phyloP scores from a whole-genome alignment of 106 monocot genomes.

The Ottelia alismoides region DNA sequence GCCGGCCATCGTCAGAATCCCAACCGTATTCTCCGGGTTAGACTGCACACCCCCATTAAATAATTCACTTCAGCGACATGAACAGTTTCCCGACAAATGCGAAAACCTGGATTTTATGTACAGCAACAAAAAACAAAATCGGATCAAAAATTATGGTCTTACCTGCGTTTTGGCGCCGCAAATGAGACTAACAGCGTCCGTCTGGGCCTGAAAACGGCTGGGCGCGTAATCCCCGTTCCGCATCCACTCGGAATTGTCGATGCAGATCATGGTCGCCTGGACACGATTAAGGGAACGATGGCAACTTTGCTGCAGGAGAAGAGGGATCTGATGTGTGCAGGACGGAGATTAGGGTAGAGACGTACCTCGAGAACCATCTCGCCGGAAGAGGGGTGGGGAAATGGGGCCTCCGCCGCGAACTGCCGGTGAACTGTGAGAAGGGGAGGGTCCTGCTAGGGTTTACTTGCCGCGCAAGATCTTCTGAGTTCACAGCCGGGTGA shows the following conservation, averaged over 20 bases:
- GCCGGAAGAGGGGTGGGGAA: neutral
- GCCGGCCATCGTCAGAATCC: slow-evolving; percentile 91
- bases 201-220: slow-evolving; percentile 76
- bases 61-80: too few species aligned
- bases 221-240: slow-evolving; percentile 90
- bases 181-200: slow-evolving; percentile 88
- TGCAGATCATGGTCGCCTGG: slow-evolving; percentile 97
- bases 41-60: slow-evolving; percentile 48
- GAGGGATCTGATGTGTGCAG: neutral
- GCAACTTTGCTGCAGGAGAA: neutral
- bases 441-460: too few species aligned
- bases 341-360: neutral
- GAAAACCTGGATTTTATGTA: too few species aligned
- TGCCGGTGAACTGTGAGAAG: too few species aligned
- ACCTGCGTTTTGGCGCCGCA: slow-evolving; percentile 97
- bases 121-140: too few species aligned
- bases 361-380: slow-evolving; percentile 15
- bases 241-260: slow-evolving; percentile 99
- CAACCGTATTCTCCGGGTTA: slow-evolving; percentile 95
- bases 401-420: too few species aligned
- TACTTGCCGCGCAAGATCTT: too few species aligned
- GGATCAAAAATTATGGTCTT: too few species aligned
- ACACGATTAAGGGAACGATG: neutral
- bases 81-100: too few species aligned
- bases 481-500: too few species aligned